Evolutionary conservation across 768 basidiomycete genomes (phyloP), one percentile per base, ranked within the genome.

Genomic region (Boletus speciosus): DNA sequence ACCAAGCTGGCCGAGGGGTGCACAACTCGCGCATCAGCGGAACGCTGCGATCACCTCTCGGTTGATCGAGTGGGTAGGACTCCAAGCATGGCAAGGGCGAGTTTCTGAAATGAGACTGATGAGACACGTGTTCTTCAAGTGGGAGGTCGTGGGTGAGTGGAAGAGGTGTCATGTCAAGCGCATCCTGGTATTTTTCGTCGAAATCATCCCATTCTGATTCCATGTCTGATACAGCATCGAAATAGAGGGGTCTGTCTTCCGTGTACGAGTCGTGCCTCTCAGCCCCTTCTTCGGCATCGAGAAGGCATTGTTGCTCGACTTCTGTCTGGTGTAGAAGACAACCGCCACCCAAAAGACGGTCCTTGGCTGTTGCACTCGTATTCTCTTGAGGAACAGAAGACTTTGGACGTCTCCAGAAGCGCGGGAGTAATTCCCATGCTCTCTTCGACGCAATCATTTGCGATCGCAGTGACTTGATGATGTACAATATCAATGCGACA

Each of bases 161-260:
- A 39, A 69, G 58, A 12, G 64, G 64, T 6, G 60, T 69, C 40
- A 47, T 51, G 36, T 71, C 70, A 7, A 70, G 51, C 7, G 66
- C 68, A 44, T 70, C 68, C 21, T 68, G 64, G 46, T 60, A 71
- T n/a, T 68, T 71, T 54, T 64, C 66, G 27, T 68, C 68, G 10
- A 44, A 12, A 32, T 68, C 67, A 36, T 64, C 67, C 49, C 16
- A 51, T n/a, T 68, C 68, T 21, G 62, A 62, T 8, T 58, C 66
- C 7, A 54, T 46, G 40, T 67, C 67, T 25, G 63, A 58, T 2
- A 48, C 39, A 11, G 47, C 51, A 55, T 66, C 53, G 11, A 39
- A 31, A 51, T 46, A 39, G 43, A 53, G 21, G 34, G 21, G 40
- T 29, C 32, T 59, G 34, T 52, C 54, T 45, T 57, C 42, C 6